Base-by-base conservation (phyloP, 306 rosid genomes). In the Erythrophleum fordii region DNA sequence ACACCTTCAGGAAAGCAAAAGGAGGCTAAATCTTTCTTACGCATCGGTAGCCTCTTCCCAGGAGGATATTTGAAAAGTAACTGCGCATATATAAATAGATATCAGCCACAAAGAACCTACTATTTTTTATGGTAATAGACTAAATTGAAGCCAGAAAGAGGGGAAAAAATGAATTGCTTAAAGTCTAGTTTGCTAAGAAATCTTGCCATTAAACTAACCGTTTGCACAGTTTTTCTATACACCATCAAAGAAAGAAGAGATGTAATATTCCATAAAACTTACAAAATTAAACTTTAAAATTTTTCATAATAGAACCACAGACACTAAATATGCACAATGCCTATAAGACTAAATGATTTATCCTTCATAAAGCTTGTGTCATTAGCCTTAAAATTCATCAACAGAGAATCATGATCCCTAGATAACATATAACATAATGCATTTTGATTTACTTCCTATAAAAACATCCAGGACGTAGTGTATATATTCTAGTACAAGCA, bases 1-100 rank as follows among this genome's bases (percentile, higher is more conserved):
- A 93, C 92, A 45, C 98, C 94, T 72, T 77, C 88, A 39, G 99
- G 99, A 81, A 93, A 95, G 87, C 98, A 95, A 82, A 95, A 95
- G 77, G 94, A 86, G 66, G 93, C 86, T 82, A 95, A 84, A 69
- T 95, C 99, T 81, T 88, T 88, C 88, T 72, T 64, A 44, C 92
- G 96, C 87, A 91, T 77, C 28, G 91, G 80, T 55, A 93, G 72
- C 91, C 80, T 89, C 89, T 85, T 91, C 48, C 92, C 85, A 46
- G 96, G 97, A 76, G 99, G 99, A 82, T 93, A 95, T 78, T 90
- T 91, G 83, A 95, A 93, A 85, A 95, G 90, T 64, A 93, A 73
- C 99, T 95, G 91, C 75, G 68, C 77, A 41, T 60, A 77, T 28
- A 77, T 73, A 72, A 76, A 73, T 78, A 61, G 28, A 59, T 72